These are phyloP conservation scores for Cupressus sempervirens DNA, from an alignment of 75 land plant species.

Conservation along the genomic window DNA sequence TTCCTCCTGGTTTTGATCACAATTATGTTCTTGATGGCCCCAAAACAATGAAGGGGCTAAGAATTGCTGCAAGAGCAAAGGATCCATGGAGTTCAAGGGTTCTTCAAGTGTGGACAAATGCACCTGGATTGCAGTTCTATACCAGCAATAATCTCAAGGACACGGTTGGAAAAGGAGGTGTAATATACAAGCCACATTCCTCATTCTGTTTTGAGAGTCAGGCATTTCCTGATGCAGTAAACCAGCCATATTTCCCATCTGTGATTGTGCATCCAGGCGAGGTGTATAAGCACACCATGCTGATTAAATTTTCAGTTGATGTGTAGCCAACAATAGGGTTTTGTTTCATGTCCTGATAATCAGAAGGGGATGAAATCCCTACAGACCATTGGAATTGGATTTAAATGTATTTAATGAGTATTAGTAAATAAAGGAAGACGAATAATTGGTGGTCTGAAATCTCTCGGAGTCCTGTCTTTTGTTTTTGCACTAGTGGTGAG, in stretches of 20 bases:
- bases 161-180: slow-evolving; percentile 56
- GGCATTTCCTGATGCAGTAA: slow-evolving; percentile 68
- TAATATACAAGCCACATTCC: slow-evolving; percentile 29
- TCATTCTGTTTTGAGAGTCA: slow-evolving; percentile 77
- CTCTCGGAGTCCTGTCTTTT: no score
- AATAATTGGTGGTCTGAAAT: no score
- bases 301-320: slow-evolving; percentile 33
- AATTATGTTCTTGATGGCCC: slow-evolving; percentile 53
- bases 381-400: no score
- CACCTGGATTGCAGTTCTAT: slow-evolving; percentile 75
- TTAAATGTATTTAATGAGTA: no score
- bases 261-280: slow-evolving; percentile 58
- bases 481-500: no score
- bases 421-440: no score
- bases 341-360: slow-evolving; percentile 35
- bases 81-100: slow-evolving; percentile 37
- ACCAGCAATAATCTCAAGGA: slow-evolving; percentile 33
- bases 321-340: slow-evolving; percentile 22
- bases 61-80: slow-evolving; percentile 37
- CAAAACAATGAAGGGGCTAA: slow-evolving; percentile 17
- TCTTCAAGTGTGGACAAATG: slow-evolving; percentile 50
- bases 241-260: slow-evolving; percentile 72
- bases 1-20: slow-evolving; percentile 52
- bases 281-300: slow-evolving; percentile 37
- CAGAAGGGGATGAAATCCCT: slow-evolving; percentile 23